Conservation (phyloP, 805 yeast genomes). For the Teunomyces cretensis region DNA sequence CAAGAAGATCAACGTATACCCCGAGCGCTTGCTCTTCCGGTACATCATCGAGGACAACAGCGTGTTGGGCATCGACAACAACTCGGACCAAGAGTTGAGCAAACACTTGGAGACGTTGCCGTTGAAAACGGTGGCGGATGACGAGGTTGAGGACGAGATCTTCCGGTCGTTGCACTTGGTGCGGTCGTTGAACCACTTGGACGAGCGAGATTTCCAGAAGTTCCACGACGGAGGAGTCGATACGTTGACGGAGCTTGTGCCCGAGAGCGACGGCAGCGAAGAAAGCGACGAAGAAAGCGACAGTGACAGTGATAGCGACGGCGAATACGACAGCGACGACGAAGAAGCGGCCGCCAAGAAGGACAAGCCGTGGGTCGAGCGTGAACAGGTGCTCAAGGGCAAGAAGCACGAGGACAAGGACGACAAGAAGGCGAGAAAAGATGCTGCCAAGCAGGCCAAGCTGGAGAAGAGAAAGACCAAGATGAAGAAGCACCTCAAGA, state of each 20-base stretch:
- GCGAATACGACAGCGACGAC: conserved; percentile 19
- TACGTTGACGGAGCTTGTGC: conserved; percentile 65
- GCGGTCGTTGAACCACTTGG: conserved; percentile 75
- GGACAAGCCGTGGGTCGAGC: conserved; percentile 42
- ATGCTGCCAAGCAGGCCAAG: conserved; percentile 71
- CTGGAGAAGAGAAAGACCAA: conserved; percentile 78
- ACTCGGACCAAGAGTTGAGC: conserved; percentile 42
- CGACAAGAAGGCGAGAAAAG: conserved; percentile 70
- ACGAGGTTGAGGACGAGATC: conserved; percentile 70
- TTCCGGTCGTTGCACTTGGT: conserved; percentile 80
- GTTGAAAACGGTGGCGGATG: conserved; percentile 57
- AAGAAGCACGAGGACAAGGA: conserved; percentile 82
- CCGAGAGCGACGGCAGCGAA: conserved; percentile 23
- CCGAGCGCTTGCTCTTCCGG: conserved; percentile 80
- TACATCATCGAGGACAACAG: conserved; percentile 59
- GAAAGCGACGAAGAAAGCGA: conserved; percentile 23
- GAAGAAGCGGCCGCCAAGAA: conserved; percentile 18
- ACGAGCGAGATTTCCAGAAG: conserved; percentile 85
- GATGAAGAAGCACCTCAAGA: conserved; percentile 80
- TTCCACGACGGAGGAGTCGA: conserved; percentile 79
- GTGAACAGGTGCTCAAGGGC: conserved; percentile 50
- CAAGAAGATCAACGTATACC: conserved; percentile 69
- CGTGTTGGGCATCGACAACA: conserved; percentile 35
- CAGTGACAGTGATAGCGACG: conserved; percentile 16
- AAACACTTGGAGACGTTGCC: conserved; percentile 52